Percentiles rank a stretch among this genome's conserved stretches.
phyloP scores from a whole-genome alignment of 140 eudicot species.

The Oenanthe javanica region DNA sequence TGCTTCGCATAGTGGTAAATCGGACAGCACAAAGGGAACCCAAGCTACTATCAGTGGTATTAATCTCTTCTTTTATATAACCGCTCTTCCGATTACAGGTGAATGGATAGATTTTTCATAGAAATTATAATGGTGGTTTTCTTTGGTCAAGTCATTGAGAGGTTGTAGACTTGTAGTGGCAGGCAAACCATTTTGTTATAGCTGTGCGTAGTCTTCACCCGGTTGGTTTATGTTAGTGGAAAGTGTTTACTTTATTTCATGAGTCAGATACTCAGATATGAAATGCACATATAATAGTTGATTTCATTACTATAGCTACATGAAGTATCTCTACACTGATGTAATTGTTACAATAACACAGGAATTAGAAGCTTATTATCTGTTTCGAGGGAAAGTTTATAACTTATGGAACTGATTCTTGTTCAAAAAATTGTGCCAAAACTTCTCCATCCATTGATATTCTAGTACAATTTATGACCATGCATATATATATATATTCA shows the following conservation, averaged over 20 bases:
- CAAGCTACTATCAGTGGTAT: constrained; percentile 48
- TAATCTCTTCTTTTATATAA: constrained; percentile 3
- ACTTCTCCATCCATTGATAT: not conserved
- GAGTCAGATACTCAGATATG: not conserved
- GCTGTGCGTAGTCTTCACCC: not conserved
- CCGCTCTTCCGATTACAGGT: not conserved
- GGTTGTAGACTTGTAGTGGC: not conserved
- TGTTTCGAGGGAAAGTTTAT: not conserved
- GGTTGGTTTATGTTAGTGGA: not conserved
- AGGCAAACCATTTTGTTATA: not conserved
- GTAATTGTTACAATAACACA: not conserved
- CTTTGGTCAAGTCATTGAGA: not conserved
- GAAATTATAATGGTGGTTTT: not conserved
- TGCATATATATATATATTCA: not conserved
- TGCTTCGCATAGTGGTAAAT: constrained; percentile 44
- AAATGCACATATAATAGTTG: not conserved
- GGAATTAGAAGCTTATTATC: not conserved
- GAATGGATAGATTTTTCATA: not conserved
- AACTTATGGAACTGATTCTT: not conserved
- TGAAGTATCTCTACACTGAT: not conserved
- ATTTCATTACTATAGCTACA: not conserved
- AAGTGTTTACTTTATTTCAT: not conserved
- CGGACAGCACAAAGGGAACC: constrained; percentile 30
- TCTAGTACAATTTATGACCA: not conserved
- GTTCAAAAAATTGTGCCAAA: not conserved